Base-by-base conservation (phyloP, 345 rosid species). In the Rhodomyrtus tomentosa region DNA sequence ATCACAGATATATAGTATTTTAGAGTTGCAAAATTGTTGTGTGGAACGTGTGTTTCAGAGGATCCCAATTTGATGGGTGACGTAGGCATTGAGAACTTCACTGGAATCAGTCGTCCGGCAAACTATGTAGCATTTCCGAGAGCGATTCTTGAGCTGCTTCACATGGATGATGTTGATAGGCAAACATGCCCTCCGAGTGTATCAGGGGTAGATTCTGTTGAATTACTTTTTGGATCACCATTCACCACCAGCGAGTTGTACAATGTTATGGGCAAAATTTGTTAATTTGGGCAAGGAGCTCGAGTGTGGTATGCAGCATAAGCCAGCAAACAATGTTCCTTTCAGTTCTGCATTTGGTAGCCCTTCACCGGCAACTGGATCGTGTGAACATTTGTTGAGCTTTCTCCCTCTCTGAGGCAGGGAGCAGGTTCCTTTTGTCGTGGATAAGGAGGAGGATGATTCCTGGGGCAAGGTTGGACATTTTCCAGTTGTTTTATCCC, bases 381-480 rank as follows among this genome's bases (percentile, higher is more conserved):
- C 7, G 48, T 45, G 48, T 45, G 48, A 45, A 45, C 7, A 45
- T 45, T 9, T 45, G 48, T 45, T 45, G 48, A 45, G 48, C 48
- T 45, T 45, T 45, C 48, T 45, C 7, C 48, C 48, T 45, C 48
- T 45, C 48, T 45, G 48, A 45, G 48, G 48, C 48, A 45, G 48
- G 48, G 48, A 45, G 7, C 10, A 45, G 49, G 93, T 96, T 85
- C 94, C 96, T 25, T 8, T 83, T 86, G 92, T 93, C 53, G 81
- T 86, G 55, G 82, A 84, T 59, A 87, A 82, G 80, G 87, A 87
- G 84, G 98, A 93, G 92, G 92, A 83, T 74, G 98, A 95, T 90
- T 87, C 93, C 93, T 86, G 98, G 93, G 84, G 92, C 94, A 88
- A 96, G 98, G 99, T 95, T 87, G 84, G 90, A 88, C 27, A n/a